Percentiles rank a stretch among this genome's conserved stretches.
These are phyloP conservation scores for Ascochyta viciae-villosae DNA, from an alignment of 2,329 filamentous ascomycete genomes.

Conservation along the genomic window DNA sequence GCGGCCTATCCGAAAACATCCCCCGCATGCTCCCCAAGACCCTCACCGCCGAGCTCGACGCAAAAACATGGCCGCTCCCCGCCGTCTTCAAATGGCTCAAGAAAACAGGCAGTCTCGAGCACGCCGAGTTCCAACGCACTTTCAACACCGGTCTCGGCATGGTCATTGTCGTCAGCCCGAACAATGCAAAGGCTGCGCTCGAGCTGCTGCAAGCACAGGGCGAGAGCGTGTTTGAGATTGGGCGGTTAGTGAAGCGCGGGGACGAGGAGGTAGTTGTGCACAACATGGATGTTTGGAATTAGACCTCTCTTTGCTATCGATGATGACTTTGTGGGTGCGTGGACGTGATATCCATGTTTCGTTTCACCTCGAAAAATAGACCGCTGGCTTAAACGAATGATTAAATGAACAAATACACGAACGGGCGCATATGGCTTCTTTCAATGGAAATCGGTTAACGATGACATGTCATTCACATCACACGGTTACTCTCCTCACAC, in stretches of 20 bases:
- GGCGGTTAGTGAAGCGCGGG: constrained; percentile 68
- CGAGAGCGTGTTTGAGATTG: constrained; percentile 80
- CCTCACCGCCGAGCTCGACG: constrained; percentile 82
- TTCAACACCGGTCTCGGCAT: constrained; percentile 97
- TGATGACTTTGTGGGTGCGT: background rate
- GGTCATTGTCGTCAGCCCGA: constrained; percentile 79
- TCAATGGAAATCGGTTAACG: no score
- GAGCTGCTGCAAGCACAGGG: constrained; percentile 69
- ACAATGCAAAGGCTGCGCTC: constrained; percentile 67
- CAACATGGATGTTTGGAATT: constrained; percentile 61
- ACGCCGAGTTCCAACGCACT: constrained; percentile 83
- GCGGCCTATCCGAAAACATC: constrained; percentile 91
- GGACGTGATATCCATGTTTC: constrained; percentile 1
- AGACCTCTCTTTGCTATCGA: background rate
- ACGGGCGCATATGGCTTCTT: no score
- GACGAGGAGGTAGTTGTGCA: constrained; percentile 60
- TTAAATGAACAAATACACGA: no score
- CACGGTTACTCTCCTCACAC: no score
- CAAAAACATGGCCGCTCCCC: constrained; percentile 75
- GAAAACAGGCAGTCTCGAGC: constrained; percentile 71
- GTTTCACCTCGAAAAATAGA: no score
- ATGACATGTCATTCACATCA: no score
- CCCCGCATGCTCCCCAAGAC: constrained; percentile 86
- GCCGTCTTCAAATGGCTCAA: constrained; percentile 89
- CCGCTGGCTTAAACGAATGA: no score